These are phyloP conservation scores for Hirschfeldia incana DNA, from an alignment of 345 rosid genomes.

Conservation along the genomic window DNA sequence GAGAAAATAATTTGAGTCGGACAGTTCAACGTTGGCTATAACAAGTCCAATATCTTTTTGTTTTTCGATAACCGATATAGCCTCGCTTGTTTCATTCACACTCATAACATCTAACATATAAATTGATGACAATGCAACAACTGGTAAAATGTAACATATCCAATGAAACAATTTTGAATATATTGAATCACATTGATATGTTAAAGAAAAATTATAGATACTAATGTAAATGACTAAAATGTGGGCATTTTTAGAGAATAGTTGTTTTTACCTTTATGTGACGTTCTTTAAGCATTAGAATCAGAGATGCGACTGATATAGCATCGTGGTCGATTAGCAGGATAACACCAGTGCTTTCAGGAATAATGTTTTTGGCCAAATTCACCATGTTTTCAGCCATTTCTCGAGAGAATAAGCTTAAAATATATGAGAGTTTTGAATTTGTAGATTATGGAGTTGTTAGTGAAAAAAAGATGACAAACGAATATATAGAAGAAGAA, in stretches of 20 bases:
- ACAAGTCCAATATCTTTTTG: slow-evolving; percentile 43
- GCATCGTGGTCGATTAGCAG: slow-evolving; percentile 27
- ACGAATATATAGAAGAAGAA: not conserved
- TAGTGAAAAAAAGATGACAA: not conserved
- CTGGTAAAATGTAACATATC: not conserved
- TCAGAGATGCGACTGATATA: slow-evolving; percentile 4
- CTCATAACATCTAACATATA: slow-evolving; percentile 44
- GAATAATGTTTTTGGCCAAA: not conserved
- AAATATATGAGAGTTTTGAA: not conserved
- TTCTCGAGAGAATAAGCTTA: not conserved
- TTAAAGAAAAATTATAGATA: not conserved
- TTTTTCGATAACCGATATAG: slow-evolving; percentile 39
- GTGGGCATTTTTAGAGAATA: not conserved
- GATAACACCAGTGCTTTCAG: not conserved
- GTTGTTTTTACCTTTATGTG: slow-evolving; percentile 1
- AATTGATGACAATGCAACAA: not conserved
- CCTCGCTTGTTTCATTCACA: slow-evolving; percentile 29
- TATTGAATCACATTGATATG: not conserved
- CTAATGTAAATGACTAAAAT: not conserved
- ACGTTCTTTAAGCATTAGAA: slow-evolving; percentile 1
- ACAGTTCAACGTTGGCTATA: slow-evolving; percentile 43
- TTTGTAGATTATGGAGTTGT: not conserved
- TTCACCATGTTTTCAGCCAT: slow-evolving; percentile 22
- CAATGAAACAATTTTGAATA: not conserved
- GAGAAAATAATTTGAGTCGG: slow-evolving; percentile 23